Evolutionary conservation across 2,329 filamentous ascomycete genomes (phyloP).

Genomic region (Torrubiella hemipterigena): DNA sequence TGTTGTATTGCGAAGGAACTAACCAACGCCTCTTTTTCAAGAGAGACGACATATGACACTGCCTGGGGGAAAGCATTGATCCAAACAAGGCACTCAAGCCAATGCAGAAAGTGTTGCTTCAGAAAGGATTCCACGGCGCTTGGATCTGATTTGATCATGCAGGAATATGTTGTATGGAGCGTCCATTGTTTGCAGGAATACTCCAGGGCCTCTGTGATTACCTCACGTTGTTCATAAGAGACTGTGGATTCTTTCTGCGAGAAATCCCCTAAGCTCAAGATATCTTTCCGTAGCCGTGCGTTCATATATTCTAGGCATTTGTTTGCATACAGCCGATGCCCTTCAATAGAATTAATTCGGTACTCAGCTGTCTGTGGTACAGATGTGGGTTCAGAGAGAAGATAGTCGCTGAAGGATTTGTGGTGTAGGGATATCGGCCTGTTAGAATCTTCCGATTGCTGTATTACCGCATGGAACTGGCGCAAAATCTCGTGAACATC

Average conservation of each 20-base stretch:
- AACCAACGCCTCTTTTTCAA: not conserved
- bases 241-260: not conserved
- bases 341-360: not conserved
- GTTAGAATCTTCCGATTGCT: not conserved
- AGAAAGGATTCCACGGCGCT: not conserved
- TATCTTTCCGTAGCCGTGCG: not conserved
- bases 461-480: not conserved
- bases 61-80: not conserved
- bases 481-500: not conserved
- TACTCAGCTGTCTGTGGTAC: not conserved
- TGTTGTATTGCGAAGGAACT: not conserved
- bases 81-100: not conserved
- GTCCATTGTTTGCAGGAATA: not conserved
- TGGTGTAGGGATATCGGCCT: conserved; percentile 1
- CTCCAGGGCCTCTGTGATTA: not conserved
- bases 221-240: not conserved
- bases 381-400: not conserved
- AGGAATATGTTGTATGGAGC: not conserved
- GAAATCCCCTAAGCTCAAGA: not conserved
- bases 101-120: not conserved
- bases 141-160: not conserved
- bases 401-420: conserved; percentile 5
- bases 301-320: not conserved
- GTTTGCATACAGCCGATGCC: not conserved
- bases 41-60: not conserved